Evolutionary conservation across 495 filamentous ascomycete species (phyloP), one percentile per base, ranked within the genome.

Genomic region (Neurospora terricola): DNA sequence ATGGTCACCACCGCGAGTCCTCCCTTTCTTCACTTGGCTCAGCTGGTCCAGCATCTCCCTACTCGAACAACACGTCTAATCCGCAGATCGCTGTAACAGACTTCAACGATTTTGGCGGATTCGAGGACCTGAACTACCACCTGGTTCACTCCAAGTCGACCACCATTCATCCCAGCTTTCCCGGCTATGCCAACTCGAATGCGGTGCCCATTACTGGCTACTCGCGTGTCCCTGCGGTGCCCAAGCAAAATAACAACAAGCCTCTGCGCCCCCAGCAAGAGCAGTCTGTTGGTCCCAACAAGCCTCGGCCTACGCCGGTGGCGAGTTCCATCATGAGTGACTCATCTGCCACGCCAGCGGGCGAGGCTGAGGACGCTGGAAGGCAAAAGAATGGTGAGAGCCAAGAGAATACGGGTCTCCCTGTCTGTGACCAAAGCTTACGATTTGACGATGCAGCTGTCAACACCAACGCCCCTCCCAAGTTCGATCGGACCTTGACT

Each of bases 401-500:
- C 71, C 78, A 81, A 71, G 71, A 77, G 38, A 59, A 76, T 73
- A 78, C 75, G 79, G 84, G 88, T 77, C 88, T 87, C 86, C 89
- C 91, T 72, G 76, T 81, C 30, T 72, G 75, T 79, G 70, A 76
- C 77, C 78, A 81, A 71, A 77, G 76, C 83, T 86, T 78, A 84
- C 83, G 78, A 71, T 72, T 71, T n/a, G 73, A 74, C 54, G 73
- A 79, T 74, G 84, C 87, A 81, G 73, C 82, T 86, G 85, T 76
- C 78, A 84, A 85, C 70, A 81, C 84, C 38, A 85, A 93, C 43
- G 54, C 54, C 7, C 54, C 54, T 18, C 92, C 94, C 6, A 96
- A 96, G 81, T 86, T 97, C 73, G 90, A 92, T 70, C 88, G 94
- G 69, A 96, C 94, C 9, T 91, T 94, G 79, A 94, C 93, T 10